phyloP scores from a whole-genome alignment of 768 basidiomycete genomes.

The Pisolithus marmoratus region DNA sequence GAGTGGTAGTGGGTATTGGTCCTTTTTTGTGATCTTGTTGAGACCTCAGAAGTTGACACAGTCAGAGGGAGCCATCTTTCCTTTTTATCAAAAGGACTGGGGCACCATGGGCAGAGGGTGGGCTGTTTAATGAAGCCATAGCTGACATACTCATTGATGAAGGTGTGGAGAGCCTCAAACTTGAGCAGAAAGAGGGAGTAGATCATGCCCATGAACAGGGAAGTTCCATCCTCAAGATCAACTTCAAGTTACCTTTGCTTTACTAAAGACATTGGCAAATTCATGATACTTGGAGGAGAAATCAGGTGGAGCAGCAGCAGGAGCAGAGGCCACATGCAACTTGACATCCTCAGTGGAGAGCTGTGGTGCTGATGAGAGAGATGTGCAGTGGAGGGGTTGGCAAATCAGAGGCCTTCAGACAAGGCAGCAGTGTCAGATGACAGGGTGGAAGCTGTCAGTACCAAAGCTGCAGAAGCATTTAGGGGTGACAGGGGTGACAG shows the following conservation, averaged over 20 bases:
- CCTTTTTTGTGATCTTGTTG: constrained; percentile 23
- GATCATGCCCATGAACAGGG: not conserved
- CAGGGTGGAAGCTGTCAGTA: too few relatives aligned
- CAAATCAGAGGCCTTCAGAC: too few relatives aligned
- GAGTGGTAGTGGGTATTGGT: constrained; percentile 29
- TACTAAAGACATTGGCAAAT: constrained; percentile 13
- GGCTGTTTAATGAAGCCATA: not conserved
- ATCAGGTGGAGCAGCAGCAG: not conserved
- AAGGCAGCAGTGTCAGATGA: too few relatives aligned
- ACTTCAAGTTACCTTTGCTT: not conserved
- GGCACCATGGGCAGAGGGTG: not conserved
- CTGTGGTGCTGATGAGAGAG: too few relatives aligned
- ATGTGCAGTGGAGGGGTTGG: too few relatives aligned
- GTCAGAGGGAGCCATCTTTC: constrained; percentile 17
- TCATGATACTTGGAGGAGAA: constrained; percentile 7
- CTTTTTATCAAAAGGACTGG: constrained; percentile 11
- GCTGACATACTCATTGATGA: constrained; percentile 30
- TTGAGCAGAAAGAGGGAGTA: constrained; percentile 14
- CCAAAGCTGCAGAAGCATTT: not conserved
- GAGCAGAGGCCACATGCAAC: too few relatives aligned
- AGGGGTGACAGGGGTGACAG: not conserved
- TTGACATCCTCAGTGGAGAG: not conserved
- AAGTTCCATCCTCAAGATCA: not conserved
- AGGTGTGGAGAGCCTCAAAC: constrained; percentile 28
- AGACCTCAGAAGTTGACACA: constrained; percentile 27